Evolutionary conservation across 805 yeast genomes (phyloP), one percentile per base, ranked within the genome.

Genomic region (Saccharomycopsis babjevae): DNA sequence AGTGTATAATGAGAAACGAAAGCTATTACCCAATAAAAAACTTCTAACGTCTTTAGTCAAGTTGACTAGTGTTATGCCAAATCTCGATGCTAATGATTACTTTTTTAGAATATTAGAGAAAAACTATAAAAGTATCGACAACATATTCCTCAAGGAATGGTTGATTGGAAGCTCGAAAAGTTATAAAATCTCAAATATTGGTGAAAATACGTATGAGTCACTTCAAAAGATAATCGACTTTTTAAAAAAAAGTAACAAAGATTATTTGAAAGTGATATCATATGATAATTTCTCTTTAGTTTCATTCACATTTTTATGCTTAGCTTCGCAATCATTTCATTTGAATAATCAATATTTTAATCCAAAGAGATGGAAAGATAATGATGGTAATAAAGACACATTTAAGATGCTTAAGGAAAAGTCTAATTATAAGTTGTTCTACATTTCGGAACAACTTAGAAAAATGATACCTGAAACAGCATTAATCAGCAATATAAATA

Each of bases 131-230:
- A n/a, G 34, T 2, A 30, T 61, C 15, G 64, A 61, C 39, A 30
- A n/a, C 54, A 28, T 57, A 18, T 50, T 56, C 42, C 52, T 61
- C 13, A 59, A 52, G 39, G 36, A 56, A 32, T 58, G 59, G 61
- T 32, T 54, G 16, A 40, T 30, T 10, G 28, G 18, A n/a, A 56
- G 30, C 30, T 25, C 34, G 13, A 39, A n/a, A 20, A 25, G n/a
- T 30, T 7, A 22, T 11, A 56, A 56, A 16, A 18, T 56, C 20
- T 39, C 58, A 30, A 25, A 39, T 16, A n/a, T 40, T 18, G 58
- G 58, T 16, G 38, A 25, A 25, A 18, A 15, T 5, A 16, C 46
- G 16, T 25, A 56, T 11, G 28, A 25, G 7, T 43, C 25, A 3
- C 43, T 36, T 34, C 42, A 34, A 38, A 36, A 55, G 38, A 38